These are phyloP conservation scores for Zea luxurians DNA, from an alignment of 176 grass and related monocot genomes.

Conservation along the genomic window DNA sequence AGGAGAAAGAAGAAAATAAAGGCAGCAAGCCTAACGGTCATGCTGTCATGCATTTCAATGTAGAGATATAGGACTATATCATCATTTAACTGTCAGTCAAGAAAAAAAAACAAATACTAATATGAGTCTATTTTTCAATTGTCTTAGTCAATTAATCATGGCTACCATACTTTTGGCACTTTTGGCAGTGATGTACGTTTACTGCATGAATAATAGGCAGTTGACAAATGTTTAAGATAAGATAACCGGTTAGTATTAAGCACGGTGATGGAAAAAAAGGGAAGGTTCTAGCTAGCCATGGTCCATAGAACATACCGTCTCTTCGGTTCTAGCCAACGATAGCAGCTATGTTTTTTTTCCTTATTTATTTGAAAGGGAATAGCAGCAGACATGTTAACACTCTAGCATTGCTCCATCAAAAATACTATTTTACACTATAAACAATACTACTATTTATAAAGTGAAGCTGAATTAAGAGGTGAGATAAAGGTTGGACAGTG, in stretches of 20 bases:
- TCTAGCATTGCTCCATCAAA: too few species aligned
- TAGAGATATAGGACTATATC: not conserved
- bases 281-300: not conserved
- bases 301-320: not conserved
- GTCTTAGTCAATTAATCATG: not conserved
- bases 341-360: not conserved
- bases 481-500: too few species aligned
- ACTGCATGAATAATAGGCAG: not conserved
- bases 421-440: too few species aligned
- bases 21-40: not conserved
- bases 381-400: too few species aligned
- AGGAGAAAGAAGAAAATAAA: not conserved
- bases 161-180: not conserved
- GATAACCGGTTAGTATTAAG: not conserved
- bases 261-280: not conserved
- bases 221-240: not conserved
- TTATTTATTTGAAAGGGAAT: too few species aligned
- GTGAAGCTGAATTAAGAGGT: too few species aligned
- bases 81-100: not conserved
- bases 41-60: not conserved
- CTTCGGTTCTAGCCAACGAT: constrained; percentile 18
- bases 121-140: not conserved
- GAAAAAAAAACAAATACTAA: not conserved
- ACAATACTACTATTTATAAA: too few species aligned
- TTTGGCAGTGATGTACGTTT: not conserved